Evolutionary conservation across 345 rosid genomes (phyloP), one percentile per base, ranked within the genome.

Genomic region (Eucalyptus curtisii): DNA sequence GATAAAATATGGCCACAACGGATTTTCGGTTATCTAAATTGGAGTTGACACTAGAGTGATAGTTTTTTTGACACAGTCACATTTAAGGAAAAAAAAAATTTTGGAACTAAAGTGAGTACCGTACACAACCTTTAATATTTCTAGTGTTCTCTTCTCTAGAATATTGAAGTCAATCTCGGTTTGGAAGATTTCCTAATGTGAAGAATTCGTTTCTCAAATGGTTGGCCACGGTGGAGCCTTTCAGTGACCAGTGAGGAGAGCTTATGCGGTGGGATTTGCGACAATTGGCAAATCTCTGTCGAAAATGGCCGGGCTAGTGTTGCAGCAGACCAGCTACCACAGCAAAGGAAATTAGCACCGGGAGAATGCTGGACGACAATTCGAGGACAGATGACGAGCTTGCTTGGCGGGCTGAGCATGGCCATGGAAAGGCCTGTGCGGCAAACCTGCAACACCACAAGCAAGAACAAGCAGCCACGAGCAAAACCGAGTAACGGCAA

Each of bases 101-200:
- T 49, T 50, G 53, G 0, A 8, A 50, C 0, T 49, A 49, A 49
- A 49, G 3, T 2, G 0, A 49, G 0, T 1, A 8, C 0, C 3
- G 3, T 50, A 6, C 0, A 16, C 1, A 50, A 50, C 0, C 6
- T 49, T 50, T 7, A 8, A 0, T 0, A 50, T 2, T 49, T 50
- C 8, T 17, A 50, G 22, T 50, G 8, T 17, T 1, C 2, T 50
- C 4, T 22, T 50, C 0, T 4, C 55, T 50, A 17, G 55, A 50
- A 50, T 50, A 50, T 50, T 50, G 22, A 53, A 53, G 1, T 53
- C 5, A 53, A 8, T 53, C 2, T 20, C 0, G 59, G 25, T 53
- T 53, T 8, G 24, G 24, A 53, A 53, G 20, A 53, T 49, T 49
- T 49, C 20, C 53, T 0, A 49, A 8, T 3, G 8, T 50, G 22